A percentile compares a stretch with the other conserved stretches of the same genome.
Conservation (phyloP, 345 rosid species). For the Fremontodendron californicum region DNA sequence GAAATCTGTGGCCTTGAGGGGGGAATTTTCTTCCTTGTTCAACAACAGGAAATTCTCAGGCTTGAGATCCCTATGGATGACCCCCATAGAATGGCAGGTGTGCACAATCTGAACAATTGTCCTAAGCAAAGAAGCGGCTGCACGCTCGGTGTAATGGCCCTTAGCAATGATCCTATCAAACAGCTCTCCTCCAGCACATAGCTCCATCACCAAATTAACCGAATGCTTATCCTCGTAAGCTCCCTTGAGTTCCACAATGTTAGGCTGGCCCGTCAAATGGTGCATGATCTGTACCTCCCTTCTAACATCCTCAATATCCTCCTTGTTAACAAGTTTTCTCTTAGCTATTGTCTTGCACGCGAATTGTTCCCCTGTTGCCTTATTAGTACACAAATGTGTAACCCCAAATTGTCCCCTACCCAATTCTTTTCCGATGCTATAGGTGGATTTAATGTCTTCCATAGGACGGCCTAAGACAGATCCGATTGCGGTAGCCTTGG, state of each 20-base stretch:
- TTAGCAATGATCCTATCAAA: conserved; percentile 87
- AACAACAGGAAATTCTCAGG: conserved; percentile 89
- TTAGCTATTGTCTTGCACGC: conserved; percentile 93
- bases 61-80: conserved; percentile 88
- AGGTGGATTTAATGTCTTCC: conserved; percentile 73
- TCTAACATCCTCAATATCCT: conserved; percentile 85
- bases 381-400: conserved; percentile 76
- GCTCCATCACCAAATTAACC: conserved; percentile 92
- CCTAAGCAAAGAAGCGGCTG: conserved; percentile 78
- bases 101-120: conserved; percentile 86
- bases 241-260: conserved; percentile 88
- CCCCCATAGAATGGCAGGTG: conserved; percentile 94
- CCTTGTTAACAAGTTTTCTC: conserved; percentile 75
- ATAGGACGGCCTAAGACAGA: conserved; percentile 83
- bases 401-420: conserved; percentile 93
- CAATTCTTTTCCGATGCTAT: conserved; percentile 71
- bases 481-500: conserved; percentile 50
- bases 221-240: conserved; percentile 92
- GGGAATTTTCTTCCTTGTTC: conserved; percentile 69
- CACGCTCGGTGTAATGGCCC: conserved; percentile 88
- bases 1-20: conserved; percentile 93
- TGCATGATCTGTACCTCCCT: conserved; percentile 96
- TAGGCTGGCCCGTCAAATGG: conserved; percentile 82
- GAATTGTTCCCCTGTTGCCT: conserved; percentile 61
- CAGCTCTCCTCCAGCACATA: conserved; percentile 91